These are phyloP conservation scores for Closterium sp. DNA, from an alignment of 139 green algal species.

Conservation along the genomic window DNA sequence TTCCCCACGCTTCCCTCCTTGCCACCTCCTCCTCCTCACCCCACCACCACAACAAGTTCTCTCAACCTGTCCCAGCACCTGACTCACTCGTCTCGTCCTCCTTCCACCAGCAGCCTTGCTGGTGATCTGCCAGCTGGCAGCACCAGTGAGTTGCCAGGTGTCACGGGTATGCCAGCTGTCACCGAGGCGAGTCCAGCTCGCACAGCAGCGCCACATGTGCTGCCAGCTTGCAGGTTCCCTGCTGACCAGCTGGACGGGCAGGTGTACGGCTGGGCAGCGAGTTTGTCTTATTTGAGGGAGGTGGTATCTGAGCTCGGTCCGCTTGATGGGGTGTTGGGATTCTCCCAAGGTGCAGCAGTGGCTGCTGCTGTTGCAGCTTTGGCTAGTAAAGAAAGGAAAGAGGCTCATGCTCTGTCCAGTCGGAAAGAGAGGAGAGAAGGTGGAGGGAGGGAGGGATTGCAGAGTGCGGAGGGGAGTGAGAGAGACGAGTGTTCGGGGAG, in stretches of 20 bases:
- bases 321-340: constrained; percentile 82
- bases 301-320: constrained; percentile 56
- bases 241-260: constrained; percentile 47
- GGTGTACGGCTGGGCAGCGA: constrained; percentile 67
- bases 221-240: neutral
- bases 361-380: constrained; percentile 27
- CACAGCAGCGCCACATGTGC: neutral
- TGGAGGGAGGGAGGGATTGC: neutral
- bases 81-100: no score
- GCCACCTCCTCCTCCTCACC: no score
- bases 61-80: no score
- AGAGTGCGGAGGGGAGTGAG: neutral
- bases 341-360: constrained; percentile 70
- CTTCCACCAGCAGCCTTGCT: no score
- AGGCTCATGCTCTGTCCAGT: neutral
- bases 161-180: neutral
- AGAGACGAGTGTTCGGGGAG: neutral
- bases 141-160: neutral
- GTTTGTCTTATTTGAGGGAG: constrained; percentile 42
- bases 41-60: no score
- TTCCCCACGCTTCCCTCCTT: no score
- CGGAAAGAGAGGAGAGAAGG: neutral
- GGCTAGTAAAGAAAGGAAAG: neutral
- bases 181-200: neutral
- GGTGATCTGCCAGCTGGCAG: neutral